Evolutionary conservation across 768 basidiomycete species (phyloP), one percentile per base, ranked within the genome.

Genomic region (Pleurotus djamor): DNA sequence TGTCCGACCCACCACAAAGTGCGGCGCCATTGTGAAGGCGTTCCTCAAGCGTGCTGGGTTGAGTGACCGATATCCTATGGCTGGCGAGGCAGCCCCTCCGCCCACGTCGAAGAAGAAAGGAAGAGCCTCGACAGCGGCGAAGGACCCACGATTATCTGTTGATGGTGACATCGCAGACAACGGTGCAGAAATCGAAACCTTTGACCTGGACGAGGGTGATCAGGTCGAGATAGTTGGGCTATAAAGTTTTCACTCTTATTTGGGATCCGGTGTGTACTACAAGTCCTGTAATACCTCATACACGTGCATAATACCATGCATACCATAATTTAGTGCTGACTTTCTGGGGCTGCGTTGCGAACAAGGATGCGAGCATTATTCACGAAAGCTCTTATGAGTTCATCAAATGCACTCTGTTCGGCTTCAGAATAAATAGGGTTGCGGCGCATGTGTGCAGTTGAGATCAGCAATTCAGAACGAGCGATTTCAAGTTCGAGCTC

Each of bases 401-500:
- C 92, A 69, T 98, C 93, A 69, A 95, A 98, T 5, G 87, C 86
- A 62, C 77, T 81, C 28, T 84, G 82, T 66, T 91, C 93, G 65
- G 75, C 75, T 69, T 89, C 88, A 33, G 81, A 72, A 60, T 72
- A 79, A 61, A 75, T 81, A 50, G 79, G 79, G 59, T 91, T 87
- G 9, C 80, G 81, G 14, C 91, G 84, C 68, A 86, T 87, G 47
- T 79, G 74, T 0, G 91, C 94, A 10, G 89, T 84, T 5, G 85
- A 78, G 14, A 96, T 72, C 13, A 99, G 73, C 44, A 90, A 76
- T 4, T 82, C 80, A 14, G 94, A 79, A 35, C 93, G 82, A 1
- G 88, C 80, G 58, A 91, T 80, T 74, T 99, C 97, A 38, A 99
- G 72, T 68, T 99, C 97, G 14, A 99, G 79, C 70, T 99, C 96